Evolutionary conservation across 768 basidiomycete genomes (phyloP), one percentile per base, ranked within the genome.

Genomic region (Leucocoprinus leucothites): DNA sequence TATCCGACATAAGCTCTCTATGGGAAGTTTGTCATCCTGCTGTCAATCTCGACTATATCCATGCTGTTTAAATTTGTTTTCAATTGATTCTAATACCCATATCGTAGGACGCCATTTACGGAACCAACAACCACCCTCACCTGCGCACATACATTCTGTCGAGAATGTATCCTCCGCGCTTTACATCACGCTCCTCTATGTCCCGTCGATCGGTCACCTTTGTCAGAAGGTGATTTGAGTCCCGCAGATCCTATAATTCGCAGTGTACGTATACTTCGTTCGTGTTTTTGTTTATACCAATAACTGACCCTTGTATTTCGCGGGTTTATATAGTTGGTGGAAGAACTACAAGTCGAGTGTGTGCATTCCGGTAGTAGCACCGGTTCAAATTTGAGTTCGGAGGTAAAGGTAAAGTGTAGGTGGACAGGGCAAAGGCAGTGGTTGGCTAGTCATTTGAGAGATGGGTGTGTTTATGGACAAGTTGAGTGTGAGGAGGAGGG

Each of bases 101-200:
- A 25, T 19, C 35, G 21, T 43, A 87, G 86, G 21, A 76, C 77
- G 53, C 89, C 91, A 2, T 94, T 94, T 64, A 71, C 82, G 7
- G 81, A 91, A 26, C 94, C 93, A 9, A 79, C 78, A 1, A 89
- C 88, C 0, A 86, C 90, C 0, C 78, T 70, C 38, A 82, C 86
- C 7, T 95, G 94, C 62, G 76, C 81, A 57, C 94, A 93, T 65
- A 95, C 91, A 0, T 95, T 95, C 67, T 96, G 94, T 67, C 70
- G 71, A n/a, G 85, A 83, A 26, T 96, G 94, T 64, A 89, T 94
- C 57, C 61, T 72, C n/a, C 74, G 76, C 48, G 89, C 93, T 0
- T 77, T 95, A 3, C 67, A 69, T 11, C 81, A 88, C 57, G 82
- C 85, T 6, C 73, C 79, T 0, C 84, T 86, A 58, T 96, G 94